Conservation (phyloP, 305 asterid species). For the Fraxinus baroniana region DNA sequence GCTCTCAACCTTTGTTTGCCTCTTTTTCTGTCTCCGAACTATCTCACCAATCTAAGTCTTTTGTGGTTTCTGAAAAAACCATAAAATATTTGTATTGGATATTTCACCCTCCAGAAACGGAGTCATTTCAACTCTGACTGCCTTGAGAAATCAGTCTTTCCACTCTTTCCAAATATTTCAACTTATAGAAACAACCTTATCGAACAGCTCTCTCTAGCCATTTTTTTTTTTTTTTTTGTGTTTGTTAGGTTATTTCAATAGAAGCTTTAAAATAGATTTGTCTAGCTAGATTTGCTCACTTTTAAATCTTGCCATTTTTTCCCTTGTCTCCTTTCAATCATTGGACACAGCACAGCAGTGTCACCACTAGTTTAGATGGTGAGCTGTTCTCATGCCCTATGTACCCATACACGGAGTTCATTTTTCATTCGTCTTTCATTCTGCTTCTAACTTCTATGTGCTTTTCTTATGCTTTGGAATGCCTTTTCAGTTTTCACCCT, state of each 20-base stretch:
- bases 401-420: neutral
- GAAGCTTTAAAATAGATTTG: neutral
- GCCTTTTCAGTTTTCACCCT: neutral
- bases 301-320: neutral
- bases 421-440: neutral
- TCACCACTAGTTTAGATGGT: neutral
- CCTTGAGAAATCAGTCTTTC: neutral
- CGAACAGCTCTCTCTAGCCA: neutral
- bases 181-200: neutral
- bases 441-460: neutral
- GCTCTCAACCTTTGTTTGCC: neutral
- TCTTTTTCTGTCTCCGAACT: neutral
- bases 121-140: neutral
- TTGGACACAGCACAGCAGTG: neutral
- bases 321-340: neutral
- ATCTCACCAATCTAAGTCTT: conserved; percentile 3
- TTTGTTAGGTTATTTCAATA: neutral
- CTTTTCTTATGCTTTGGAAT: neutral
- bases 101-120: neutral
- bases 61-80: neutral
- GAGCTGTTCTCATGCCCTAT: neutral
- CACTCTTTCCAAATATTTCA: conserved; percentile 6
- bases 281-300: neutral
- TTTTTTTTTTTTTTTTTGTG: neutral
- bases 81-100: neutral